Evolutionary conservation across 2,329 filamentous ascomycete species (phyloP).

Genomic region (Penicillium crustosum): DNA sequence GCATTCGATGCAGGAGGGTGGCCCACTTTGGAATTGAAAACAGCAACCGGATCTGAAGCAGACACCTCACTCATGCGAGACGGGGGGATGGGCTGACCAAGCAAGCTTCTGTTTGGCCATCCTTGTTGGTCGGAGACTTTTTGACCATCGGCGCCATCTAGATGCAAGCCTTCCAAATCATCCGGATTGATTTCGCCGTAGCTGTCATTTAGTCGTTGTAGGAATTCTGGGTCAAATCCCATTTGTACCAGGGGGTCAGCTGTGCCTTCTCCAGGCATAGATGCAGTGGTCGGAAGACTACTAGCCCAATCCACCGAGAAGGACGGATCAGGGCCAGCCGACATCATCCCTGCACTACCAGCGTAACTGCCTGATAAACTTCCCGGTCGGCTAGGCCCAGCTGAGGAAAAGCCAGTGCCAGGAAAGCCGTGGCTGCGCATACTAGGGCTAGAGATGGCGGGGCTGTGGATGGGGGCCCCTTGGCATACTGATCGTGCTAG

Average conservation of each 20-base stretch:
- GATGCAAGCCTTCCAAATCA: constrained; percentile 29
- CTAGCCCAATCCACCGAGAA: constrained; percentile 38
- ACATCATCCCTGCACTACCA: constrained; percentile 35
- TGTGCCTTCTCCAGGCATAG: constrained; percentile 31
- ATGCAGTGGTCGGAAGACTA: constrained; percentile 33
- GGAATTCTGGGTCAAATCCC: constrained; percentile 41
- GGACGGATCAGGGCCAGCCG: constrained; percentile 26
- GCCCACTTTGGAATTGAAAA: constrained; percentile 23
- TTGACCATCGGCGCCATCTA: constrained; percentile 17
- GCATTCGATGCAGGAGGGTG: constrained; percentile 18
- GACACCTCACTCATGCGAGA: constrained; percentile 9
- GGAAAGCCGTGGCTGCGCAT: constrained; percentile 35
- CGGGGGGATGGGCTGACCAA: constrained; percentile 10
- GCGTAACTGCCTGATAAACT: constrained; percentile 38
- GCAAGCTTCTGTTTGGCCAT: constrained; percentile 18
- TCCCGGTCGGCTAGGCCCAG: constrained; percentile 36
- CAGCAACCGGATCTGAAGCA: constrained; percentile 15
- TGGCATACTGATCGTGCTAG: constrained; percentile 26
- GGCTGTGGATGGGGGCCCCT: constrained; percentile 26
- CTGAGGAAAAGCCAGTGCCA: constrained; percentile 35
- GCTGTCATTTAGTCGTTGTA: constrained; percentile 37
- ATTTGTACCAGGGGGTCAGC: constrained; percentile 39
- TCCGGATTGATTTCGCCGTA: constrained; percentile 37
- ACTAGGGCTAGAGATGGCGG: constrained; percentile 31
- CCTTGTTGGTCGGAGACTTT: constrained; percentile 16